Base-by-base conservation (phyloP, 208 protist genomes). In the Phytomonas serpens region DNA sequence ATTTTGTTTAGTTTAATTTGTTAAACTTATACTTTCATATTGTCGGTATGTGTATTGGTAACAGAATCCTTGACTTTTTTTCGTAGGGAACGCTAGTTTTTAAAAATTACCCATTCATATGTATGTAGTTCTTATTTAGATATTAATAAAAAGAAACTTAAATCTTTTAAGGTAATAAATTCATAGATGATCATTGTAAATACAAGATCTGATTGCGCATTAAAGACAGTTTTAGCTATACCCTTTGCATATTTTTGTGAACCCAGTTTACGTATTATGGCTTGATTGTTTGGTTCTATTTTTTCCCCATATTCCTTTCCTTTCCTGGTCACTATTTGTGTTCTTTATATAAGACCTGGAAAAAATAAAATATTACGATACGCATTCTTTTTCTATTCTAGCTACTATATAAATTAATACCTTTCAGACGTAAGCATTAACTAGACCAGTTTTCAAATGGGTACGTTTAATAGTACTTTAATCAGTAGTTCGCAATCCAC, bases 1-100 rank as follows among this genome's bases (percentile, higher is more conserved):
- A 34, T 67, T 37, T 67, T 37, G 13, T 67, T 61, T 7, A 3
- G 4, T n/a, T 67, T 67, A 5, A 6, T 27, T 62, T 62, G 23
- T 52, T 62, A 67, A 67, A 62, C 6, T 67, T 67, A 67, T 67
- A 67, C 16, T 38, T 57, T n/a, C 37, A 62, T 38, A 51, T 67
- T 19, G n/a, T 67, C 23, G 63, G 27, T 23, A 67, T 67, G 63
- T 23, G 34, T 62, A 57, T 27, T 57, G 16, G 2, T 27, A 57
- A 57, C 47, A 27, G 47, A 57, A 27, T 57, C 5, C 47, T 6
- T 57, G 19, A 3, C 7, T 57, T 57, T 57, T 57, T 27, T 27
- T 57, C 2, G 16, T 27, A 27, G 1, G 19, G 47, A 19, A 57
- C 27, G 19, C 27, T 23, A 57, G 19, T 27, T 7, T 34, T 7